Conservation (phyloP, 306 rosid species). For the Rosa multiflora region DNA sequence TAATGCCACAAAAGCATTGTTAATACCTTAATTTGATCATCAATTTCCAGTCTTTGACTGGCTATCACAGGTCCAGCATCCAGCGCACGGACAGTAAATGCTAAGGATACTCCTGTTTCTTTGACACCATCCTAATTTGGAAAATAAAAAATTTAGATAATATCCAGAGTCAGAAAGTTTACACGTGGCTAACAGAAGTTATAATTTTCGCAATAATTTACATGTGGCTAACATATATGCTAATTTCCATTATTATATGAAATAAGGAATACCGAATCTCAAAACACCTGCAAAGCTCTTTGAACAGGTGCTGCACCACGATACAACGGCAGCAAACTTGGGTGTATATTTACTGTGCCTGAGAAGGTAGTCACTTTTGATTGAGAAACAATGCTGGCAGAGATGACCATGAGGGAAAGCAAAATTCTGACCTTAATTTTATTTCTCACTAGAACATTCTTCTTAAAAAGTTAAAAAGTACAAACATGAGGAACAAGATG, state of each 20-base stretch:
- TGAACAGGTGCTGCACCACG: slow-evolving; percentile 99
- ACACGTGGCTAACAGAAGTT: too few species aligned
- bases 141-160: slow-evolving; percentile 1
- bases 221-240: background rate
- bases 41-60: slow-evolving; percentile 50
- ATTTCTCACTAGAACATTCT: background rate
- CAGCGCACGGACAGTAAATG: slow-evolving; percentile 82
- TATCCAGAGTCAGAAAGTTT: slow-evolving; percentile 30
- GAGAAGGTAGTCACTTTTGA: slow-evolving; percentile 26
- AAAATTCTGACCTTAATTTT: slow-evolving; percentile 3
- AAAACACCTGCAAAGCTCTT: slow-evolving; percentile 81
- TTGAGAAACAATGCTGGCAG: slow-evolving; percentile 8
- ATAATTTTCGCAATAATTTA: background rate
- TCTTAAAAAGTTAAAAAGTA: background rate
- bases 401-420: background rate
- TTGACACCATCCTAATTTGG: slow-evolving; percentile 71
- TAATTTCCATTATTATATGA: background rate
- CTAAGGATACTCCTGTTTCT: slow-evolving; percentile 88
- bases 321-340: slow-evolving; percentile 78
- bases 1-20: background rate
- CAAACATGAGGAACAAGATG: background rate
- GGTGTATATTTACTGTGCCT: slow-evolving; percentile 95
- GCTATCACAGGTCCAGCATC: slow-evolving; percentile 96
- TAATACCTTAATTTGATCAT: slow-evolving; percentile 69
- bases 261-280: slow-evolving; percentile 8